These are phyloP conservation scores for Diaporthe sp. DNA, from an alignment of 2,329 filamentous ascomycete genomes.

Conservation along the genomic window DNA sequence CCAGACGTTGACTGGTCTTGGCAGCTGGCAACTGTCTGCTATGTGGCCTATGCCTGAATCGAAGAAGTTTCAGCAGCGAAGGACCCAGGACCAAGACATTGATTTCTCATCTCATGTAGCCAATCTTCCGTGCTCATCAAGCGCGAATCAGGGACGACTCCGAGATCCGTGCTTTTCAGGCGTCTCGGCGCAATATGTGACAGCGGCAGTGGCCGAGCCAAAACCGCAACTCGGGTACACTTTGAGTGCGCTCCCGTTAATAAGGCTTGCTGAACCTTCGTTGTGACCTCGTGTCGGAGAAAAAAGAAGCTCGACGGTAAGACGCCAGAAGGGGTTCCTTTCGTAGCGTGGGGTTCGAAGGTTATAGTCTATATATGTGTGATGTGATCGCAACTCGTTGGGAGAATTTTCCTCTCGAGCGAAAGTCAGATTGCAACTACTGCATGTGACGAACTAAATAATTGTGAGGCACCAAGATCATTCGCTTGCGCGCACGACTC, in stretches of 20 bases:
- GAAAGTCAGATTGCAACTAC: conserved; percentile 27
- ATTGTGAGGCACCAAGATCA: neutral
- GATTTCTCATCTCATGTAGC: conserved; percentile 32
- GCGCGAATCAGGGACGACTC: conserved; percentile 32
- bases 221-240: neutral
- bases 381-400: conserved; percentile 8
- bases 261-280: neutral
- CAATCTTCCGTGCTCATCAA: conserved; percentile 21
- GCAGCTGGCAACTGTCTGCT: conserved; percentile 22
- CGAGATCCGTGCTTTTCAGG: conserved; percentile 23
- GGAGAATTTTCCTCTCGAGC: neutral
- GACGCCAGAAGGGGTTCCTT: neutral
- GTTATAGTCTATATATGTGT: neutral
- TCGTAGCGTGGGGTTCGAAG: neutral
- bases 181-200: conserved; percentile 24
- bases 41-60: conserved; percentile 16
- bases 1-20: conserved; percentile 32
- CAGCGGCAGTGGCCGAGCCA: conserved; percentile 24
- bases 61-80: conserved; percentile 28
- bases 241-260: neutral
- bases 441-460: conserved; percentile 24
- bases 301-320: conserved; percentile 9
- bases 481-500: conserved; percentile 24
- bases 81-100: conserved; percentile 16
- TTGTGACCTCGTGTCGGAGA: conserved; percentile 9